Evolutionary conservation across 1,139 yeast genomes (phyloP).

Genomic region (Starmera stellimalicola): DNA sequence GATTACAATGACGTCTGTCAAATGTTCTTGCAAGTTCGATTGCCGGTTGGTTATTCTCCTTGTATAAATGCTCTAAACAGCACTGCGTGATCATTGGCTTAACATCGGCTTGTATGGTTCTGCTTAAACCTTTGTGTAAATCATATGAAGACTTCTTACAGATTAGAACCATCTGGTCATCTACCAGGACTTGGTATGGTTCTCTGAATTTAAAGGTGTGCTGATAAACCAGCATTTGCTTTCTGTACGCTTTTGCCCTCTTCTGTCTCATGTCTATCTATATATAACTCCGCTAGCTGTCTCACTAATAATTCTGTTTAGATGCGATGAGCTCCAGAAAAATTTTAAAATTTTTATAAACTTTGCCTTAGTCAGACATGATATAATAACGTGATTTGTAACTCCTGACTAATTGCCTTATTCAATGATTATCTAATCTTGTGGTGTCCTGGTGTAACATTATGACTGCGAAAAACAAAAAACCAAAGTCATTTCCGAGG

Average conservation of each 20-base stretch:
- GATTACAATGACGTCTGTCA: constrained; percentile 71
- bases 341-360: too few species aligned
- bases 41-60: constrained; percentile 59
- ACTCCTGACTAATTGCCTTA: too few species aligned
- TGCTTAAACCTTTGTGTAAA: constrained; percentile 61
- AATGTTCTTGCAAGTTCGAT: constrained; percentile 71
- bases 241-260: constrained; percentile 88
- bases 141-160: constrained; percentile 64
- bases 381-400: too few species aligned
- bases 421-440: too few species aligned
- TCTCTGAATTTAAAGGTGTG: constrained; percentile 88
- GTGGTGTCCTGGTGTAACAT: too few species aligned
- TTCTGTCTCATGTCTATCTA: constrained; percentile 72
- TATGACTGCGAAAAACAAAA: too few species aligned
- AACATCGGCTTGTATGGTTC: constrained; percentile 78
- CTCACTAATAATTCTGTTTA: neutral
- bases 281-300: neutral
- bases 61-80: constrained; percentile 79
- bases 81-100: constrained; percentile 97
- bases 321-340: too few species aligned
- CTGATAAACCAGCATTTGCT: constrained; percentile 77
- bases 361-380: too few species aligned
- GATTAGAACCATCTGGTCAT: constrained; percentile 63
- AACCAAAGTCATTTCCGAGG: too few species aligned
- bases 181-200: constrained; percentile 85